These are phyloP conservation scores for Dryas drummondii DNA, from an alignment of 306 rosid species.

Conservation along the genomic window DNA sequence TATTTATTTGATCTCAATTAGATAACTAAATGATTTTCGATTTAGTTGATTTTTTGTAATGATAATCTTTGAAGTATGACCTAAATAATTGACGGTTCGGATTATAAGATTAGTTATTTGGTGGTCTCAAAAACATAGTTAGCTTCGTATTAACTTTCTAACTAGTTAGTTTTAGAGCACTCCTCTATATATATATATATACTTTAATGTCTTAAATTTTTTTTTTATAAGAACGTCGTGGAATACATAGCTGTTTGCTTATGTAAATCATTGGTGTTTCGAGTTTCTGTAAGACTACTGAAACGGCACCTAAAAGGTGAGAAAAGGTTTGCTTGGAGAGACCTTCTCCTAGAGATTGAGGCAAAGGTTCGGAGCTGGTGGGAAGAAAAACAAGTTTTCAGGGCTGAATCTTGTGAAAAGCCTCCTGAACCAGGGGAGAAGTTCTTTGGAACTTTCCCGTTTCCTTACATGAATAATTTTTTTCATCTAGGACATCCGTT, in stretches of 20 bases:
- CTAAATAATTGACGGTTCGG: too few species aligned
- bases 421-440: conserved; percentile 60
- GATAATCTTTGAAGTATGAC: too few species aligned
- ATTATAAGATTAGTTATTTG: too few species aligned
- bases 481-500: conserved; percentile 85
- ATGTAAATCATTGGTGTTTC: neutral
- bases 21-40: too few species aligned
- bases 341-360: conserved; percentile 71
- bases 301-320: conserved; percentile 66
- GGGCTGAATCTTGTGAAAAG: conserved; percentile 57
- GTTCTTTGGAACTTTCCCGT: conserved; percentile 83
- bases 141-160: too few species aligned
- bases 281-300: conserved; percentile 43
- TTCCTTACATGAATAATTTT: conserved; percentile 86
- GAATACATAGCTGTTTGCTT: too few species aligned
- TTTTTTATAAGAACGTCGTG: too few species aligned
- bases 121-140: too few species aligned
- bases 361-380: conserved; percentile 59
- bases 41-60: too few species aligned
- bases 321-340: conserved; percentile 71
- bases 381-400: conserved; percentile 67
- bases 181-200: too few species aligned
- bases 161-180: too few species aligned
- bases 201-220: neutral
- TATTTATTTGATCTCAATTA: too few species aligned